Evolutionary conservation across 805 yeast species (phyloP).

Genomic region (Cyberlindnera amylophila): DNA sequence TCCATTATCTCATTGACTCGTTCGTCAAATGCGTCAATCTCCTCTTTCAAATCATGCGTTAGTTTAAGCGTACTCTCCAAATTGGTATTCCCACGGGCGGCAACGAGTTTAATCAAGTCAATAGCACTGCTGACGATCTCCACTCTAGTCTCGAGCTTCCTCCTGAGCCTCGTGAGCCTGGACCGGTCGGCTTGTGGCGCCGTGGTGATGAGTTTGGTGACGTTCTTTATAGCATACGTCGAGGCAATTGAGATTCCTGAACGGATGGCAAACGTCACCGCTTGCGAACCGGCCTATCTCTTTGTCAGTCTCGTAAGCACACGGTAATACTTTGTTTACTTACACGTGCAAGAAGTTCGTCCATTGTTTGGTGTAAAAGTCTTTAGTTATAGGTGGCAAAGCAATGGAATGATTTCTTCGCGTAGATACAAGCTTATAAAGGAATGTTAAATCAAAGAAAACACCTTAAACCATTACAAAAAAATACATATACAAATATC

Average conservation of each 20-base stretch:
- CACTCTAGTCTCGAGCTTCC: constrained; percentile 52
- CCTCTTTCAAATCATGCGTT: constrained; percentile 50
- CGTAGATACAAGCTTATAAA: too few species aligned
- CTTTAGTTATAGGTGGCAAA: too few species aligned
- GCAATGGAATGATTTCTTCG: too few species aligned
- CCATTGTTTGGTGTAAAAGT: too few species aligned
- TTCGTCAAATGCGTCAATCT: constrained; percentile 54
- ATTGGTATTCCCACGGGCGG: constrained; percentile 58
- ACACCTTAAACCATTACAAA: too few species aligned
- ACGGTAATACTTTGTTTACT: too few species aligned
- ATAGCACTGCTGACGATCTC: constrained; percentile 62
- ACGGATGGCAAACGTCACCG: constrained; percentile 73
- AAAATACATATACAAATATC: too few species aligned
- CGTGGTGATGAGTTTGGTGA: constrained; percentile 49
- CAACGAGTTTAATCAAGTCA: constrained; percentile 59
- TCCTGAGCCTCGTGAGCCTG: constrained; percentile 38
- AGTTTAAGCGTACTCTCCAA: constrained; percentile 51
- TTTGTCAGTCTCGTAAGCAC: background rate
- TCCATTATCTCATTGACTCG: constrained; percentile 32
- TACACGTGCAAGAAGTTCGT: background rate
- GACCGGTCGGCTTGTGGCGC: constrained; percentile 52
- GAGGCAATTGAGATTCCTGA: constrained; percentile 76
- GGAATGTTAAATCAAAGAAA: too few species aligned
- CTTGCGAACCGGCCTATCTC: constrained; percentile 69
- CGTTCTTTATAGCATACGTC: constrained; percentile 64